Evolutionary conservation across 2,329 filamentous ascomycete species (phyloP).

Genomic region (Pseudocercospora fuligena): DNA sequence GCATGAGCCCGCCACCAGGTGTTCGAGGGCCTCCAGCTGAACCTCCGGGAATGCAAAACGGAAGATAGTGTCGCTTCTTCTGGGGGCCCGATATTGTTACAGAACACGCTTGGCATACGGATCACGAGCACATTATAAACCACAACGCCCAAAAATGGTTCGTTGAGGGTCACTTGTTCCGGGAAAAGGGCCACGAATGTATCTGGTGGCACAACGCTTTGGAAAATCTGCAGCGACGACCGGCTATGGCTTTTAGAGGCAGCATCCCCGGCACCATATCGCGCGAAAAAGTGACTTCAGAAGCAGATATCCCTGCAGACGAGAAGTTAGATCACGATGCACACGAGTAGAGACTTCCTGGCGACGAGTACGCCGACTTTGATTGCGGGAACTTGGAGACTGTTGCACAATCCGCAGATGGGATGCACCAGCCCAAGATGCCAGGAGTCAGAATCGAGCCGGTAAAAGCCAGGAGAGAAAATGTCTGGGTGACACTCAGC

Average conservation of each 20-base stretch:
- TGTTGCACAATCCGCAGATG: neutral
- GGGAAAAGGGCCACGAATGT: neutral
- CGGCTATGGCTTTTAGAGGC: neutral
- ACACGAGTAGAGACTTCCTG: neutral
- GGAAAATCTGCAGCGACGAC: neutral
- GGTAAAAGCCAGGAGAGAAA: neutral
- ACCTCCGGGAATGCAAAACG: slow-evolving; percentile 12
- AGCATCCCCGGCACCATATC: neutral
- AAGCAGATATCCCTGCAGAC: neutral
- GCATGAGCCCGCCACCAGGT: slow-evolving; percentile 26
- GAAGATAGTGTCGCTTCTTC: neutral
- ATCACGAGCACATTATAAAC: neutral
- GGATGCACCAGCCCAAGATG: neutral
- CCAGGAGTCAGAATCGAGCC: neutral
- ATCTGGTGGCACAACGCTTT: neutral
- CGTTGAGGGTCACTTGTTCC: neutral
- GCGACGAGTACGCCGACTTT: neutral
- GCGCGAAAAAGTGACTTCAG: neutral
- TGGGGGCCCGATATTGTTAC: neutral
- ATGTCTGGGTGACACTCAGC: neutral
- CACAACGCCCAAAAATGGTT: neutral
- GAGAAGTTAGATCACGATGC: neutral
- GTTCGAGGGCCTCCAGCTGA: slow-evolving; percentile 27
- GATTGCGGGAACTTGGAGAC: neutral
- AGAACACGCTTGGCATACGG: neutral